Conservation (phyloP, 75 land plant species). For the Larix kaempferi region DNA sequence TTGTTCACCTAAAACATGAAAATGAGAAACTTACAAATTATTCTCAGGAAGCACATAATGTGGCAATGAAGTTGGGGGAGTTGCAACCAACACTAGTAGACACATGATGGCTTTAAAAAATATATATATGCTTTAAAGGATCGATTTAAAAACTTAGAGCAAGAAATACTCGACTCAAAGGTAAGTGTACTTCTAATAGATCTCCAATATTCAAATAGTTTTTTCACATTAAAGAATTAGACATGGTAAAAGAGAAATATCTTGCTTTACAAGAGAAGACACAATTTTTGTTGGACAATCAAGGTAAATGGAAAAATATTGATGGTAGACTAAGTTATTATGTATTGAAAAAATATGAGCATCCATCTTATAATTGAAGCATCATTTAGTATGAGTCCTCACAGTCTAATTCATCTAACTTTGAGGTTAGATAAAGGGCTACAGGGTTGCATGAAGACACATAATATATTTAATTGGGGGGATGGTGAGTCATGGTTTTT, state of each 20-base stretch:
- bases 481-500: too few species aligned
- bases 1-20: background rate
- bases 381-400: too few species aligned
- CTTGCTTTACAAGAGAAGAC: constrained; percentile 1
- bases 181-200: background rate
- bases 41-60: background rate
- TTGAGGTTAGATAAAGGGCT: too few species aligned
- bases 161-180: constrained; percentile 2
- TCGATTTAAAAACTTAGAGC: background rate
- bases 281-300: too few species aligned
- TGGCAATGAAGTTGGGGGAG: constrained; percentile 7
- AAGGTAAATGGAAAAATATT: too few species aligned
- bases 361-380: too few species aligned
- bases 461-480: too few species aligned
- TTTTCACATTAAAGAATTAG: background rate
- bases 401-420: too few species aligned
- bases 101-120: background rate
- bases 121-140: background rate
- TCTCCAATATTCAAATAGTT: background rate
- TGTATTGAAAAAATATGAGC: too few species aligned
- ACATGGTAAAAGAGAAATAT: background rate
- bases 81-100: background rate
- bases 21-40: constrained; percentile 6
- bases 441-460: too few species aligned
- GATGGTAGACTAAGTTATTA: too few species aligned